Percentiles rank a stretch among this genome's conserved stretches.
Evolutionary conservation across 345 rosid species (phyloP).

Genomic region (Brassica napus): DNA sequence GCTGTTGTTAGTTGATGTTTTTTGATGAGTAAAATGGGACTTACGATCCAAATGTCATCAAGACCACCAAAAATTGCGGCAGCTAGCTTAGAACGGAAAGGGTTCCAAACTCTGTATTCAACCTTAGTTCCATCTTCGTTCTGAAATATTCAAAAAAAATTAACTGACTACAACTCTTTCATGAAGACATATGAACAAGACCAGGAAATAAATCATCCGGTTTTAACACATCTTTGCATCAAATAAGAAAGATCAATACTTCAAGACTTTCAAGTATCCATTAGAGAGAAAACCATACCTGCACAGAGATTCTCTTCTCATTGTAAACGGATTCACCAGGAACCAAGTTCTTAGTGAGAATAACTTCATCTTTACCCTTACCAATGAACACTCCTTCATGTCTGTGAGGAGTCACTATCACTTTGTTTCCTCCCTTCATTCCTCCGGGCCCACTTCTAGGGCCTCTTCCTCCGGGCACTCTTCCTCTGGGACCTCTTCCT

Average conservation of each 20-base stretch:
- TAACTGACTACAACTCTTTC: background rate
- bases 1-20: background rate
- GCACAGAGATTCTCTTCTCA: conserved; percentile 85
- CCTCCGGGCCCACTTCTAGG: conserved; percentile 36
- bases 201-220: background rate
- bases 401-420: conserved; percentile 80
- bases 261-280: background rate
- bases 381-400: conserved; percentile 85
- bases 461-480: conserved; percentile 47
- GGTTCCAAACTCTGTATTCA: conserved; percentile 96
- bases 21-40: conserved; percentile 24
- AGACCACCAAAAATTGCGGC: conserved; percentile 97
- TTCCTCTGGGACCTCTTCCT: conserved; percentile 39
- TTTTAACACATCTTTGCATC: background rate
- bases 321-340: conserved; percentile 92
- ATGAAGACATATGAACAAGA: background rate
- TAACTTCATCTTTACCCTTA: conserved; percentile 92
- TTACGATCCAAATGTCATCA: conserved; percentile 89
- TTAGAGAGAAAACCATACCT: conserved; percentile 43
- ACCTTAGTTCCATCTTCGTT: conserved; percentile 89
- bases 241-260: background rate
- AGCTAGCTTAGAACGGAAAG: conserved; percentile 92
- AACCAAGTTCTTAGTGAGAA: conserved; percentile 85
- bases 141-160: conserved; percentile 30
- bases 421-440: conserved; percentile 88